Evolutionary conservation across 345 rosid genomes (phyloP), one percentile per base, ranked within the genome.

Genomic region (Brassica napus): DNA sequence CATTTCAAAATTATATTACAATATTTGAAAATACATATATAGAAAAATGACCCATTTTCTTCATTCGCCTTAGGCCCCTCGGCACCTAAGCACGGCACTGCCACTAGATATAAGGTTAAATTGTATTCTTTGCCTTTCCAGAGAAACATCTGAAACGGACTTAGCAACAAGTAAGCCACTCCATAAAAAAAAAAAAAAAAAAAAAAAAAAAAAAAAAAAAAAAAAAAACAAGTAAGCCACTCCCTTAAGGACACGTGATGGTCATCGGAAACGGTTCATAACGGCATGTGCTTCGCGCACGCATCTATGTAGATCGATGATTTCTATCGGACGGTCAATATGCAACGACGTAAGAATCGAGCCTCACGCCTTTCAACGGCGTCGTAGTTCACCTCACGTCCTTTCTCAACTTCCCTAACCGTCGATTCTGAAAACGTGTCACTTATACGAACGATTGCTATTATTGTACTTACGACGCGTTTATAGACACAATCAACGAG

Each of bases 381-480:
- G 82, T 87, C 79, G 90, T 86, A 82, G 83, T 82, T 84, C 79
- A 74, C 77, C 77, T 8, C 83, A 68, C 86, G 79, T 85, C 86
- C 81, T 78, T 74, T 82, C 81, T 80, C 78, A 74, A 82, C 72
- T 82, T 28, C 83, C 83, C 80, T 34, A 54, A 28, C 80, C 80
- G 83, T 81, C 74, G 83, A 76, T 65, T 76, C 3, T 7, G 0
- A 0, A 9, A n/a, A 81, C 80, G 83, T 76, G 77, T 67, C 80
- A 24, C 4, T 24, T 69, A 66, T 76, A 80, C 69, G 8, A n/a
- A 65, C 73, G 73, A 44, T 26, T 15, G 8, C 0, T 44, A 63
- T 3, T 63, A 4, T 76, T 18, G 3, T 54, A 3, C 8, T 16
- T 1, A 71, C 83, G 69, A 58, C 80, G 77, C 80, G 80, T 71